Conservation (phyloP, 2,329 filamentous ascomycete genomes). For the Arthrinium puccinioides region DNA sequence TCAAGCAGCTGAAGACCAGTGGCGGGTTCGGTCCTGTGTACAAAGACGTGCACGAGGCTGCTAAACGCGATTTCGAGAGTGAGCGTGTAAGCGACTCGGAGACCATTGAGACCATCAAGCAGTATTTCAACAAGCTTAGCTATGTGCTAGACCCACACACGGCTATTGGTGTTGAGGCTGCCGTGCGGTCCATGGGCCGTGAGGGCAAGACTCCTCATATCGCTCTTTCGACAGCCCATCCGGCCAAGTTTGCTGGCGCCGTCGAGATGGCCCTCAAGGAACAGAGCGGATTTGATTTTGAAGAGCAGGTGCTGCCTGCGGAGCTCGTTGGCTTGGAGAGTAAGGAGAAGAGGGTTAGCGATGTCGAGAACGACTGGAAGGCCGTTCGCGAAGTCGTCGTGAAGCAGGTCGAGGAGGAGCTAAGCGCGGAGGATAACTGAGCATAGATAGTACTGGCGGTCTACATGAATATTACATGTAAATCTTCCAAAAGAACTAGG, state of each 20-base stretch:
- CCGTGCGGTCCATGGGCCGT: constrained; percentile 59
- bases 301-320: constrained; percentile 64
- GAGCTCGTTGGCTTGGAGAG: constrained; percentile 77
- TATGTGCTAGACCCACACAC: constrained; percentile 94
- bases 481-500: no score
- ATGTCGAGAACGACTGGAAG: constrained; percentile 65
- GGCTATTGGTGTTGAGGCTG: constrained; percentile 76
- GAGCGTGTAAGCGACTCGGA: constrained; percentile 63
- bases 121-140: constrained; percentile 37
- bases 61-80: constrained; percentile 70
- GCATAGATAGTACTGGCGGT: constrained; percentile 8
- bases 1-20: constrained; percentile 69
- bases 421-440: constrained; percentile 31
- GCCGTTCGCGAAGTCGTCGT: constrained; percentile 70
- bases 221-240: constrained; percentile 86
- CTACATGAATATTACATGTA: no score
- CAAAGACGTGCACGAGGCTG: constrained; percentile 61
- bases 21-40: constrained; percentile 78
- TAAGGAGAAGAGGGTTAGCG: constrained; percentile 66
- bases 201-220: constrained; percentile 59
- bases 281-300: constrained; percentile 68
- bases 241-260: constrained; percentile 85
- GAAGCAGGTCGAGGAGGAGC: constrained; percentile 62
- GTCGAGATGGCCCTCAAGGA: constrained; percentile 72
- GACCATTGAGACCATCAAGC: constrained; percentile 60